Base-by-base conservation (phyloP, 345 rosid genomes). In the Linum lewisii region DNA sequence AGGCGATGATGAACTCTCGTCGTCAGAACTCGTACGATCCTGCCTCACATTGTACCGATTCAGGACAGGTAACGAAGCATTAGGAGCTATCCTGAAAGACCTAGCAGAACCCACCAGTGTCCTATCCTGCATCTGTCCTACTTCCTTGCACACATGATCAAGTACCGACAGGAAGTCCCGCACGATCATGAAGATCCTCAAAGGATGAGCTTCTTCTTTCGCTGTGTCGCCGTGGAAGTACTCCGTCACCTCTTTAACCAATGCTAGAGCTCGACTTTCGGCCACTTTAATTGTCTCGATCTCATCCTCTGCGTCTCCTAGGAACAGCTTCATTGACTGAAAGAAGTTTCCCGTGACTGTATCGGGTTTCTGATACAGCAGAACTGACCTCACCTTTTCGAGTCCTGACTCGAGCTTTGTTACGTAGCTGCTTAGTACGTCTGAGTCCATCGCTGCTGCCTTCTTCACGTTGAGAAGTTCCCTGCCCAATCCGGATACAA, bases 141-240 rank as follows among this genome's bases (percentile, higher is more conserved):
- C 96, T 71, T 93, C 96, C 75, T 78, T 93, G 75, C 99, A 93
- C 9, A 84, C 99, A 59, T 74, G 87, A 70, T 93, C 99, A 18
- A 93, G 99, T 66, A 77, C 71, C 24, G 83, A 72, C 58, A 93
- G 85, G 63, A 94, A 90, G 79, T 85, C 96, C 74, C 87, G 82
- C 20, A 90, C 97, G 51, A 90, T 90, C 54, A 73, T 63, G 62
- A 94, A 90, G 7, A 85, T 87, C 36, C 96, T 78, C 67, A 78
- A 83, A 0, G 84, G 88, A 63, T 81, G 96, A 56, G 90, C 83
- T 76, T 86, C 94, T 70, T 87, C 96, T 75, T 78, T 81, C 0
- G 73, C 74, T 0, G 88, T 85, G 54, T 94, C 79, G 23, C 96
- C 96, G 45, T 94, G 97, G 86, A 90, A 87, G 69, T 93, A 94